A percentile compares a stretch with the other conserved stretches of the same genome.
phyloP scores from a whole-genome alignment of 108 stramenopile genomes.

The Licmophora abbreviata region DNA sequence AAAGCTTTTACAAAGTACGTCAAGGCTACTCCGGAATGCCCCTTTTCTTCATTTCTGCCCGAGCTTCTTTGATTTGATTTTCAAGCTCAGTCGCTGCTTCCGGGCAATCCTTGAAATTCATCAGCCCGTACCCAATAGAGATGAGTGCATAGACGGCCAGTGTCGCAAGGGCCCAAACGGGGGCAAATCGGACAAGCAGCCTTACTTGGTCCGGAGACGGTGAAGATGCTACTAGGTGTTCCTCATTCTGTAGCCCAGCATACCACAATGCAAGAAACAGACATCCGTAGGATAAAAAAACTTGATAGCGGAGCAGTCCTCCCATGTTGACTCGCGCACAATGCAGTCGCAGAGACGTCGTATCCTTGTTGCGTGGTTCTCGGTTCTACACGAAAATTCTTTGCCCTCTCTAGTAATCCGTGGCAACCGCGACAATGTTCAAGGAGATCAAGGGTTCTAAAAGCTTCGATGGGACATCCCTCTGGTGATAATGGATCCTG shows the following conservation, averaged over 20 bases:
- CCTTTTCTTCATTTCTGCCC: constrained; percentile 37
- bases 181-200: constrained; percentile 34
- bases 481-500: too few relatives aligned
- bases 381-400: too few relatives aligned
- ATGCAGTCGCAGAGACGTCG: too few relatives aligned
- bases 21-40: too few relatives aligned
- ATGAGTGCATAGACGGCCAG: constrained; percentile 59
- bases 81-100: constrained; percentile 60
- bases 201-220: constrained; percentile 6
- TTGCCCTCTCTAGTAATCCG: too few relatives aligned
- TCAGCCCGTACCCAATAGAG: constrained; percentile 37
- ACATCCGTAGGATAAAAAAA: constrained; percentile 37
- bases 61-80: constrained; percentile 56
- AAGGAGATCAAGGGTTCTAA: too few relatives aligned
- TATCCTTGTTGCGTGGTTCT: too few relatives aligned
- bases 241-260: constrained; percentile 11
- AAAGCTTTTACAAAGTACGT: too few relatives aligned
- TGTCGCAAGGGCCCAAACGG: constrained; percentile 41
- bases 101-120: constrained; percentile 52
- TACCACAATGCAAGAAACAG: constrained; percentile 47
- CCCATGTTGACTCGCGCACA: too few relatives aligned
- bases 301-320: constrained; percentile 51
- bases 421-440: too few relatives aligned
- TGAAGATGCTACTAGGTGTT: not conserved
- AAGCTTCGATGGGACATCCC: too few relatives aligned